A percentile compares a stretch with the other conserved stretches of the same genome.
phyloP scores from a whole-genome alignment of 139 green algal genomes.

The Coelastrella sp. region DNA sequence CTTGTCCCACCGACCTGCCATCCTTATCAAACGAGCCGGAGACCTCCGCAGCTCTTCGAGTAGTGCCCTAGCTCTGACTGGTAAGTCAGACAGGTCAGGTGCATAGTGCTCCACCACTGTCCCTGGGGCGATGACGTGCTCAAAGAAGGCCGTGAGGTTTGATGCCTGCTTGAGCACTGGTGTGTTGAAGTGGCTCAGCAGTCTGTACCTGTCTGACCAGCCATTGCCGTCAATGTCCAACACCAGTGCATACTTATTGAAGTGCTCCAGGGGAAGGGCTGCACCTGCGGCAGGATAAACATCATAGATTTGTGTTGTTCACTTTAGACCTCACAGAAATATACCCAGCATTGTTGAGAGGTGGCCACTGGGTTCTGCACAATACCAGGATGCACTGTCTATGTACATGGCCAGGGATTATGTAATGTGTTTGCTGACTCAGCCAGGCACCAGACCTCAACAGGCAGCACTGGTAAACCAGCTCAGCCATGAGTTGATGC shows the following conservation, averaged over 20 bases:
- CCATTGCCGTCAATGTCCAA: constrained; percentile 68
- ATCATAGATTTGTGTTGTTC: not conserved
- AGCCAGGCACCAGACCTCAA: too few species aligned
- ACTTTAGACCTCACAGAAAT: too few species aligned
- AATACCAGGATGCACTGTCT: too few species aligned
- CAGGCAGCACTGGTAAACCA: too few species aligned
- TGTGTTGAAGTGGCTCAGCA: constrained; percentile 57
- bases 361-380: too few species aligned
- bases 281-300: not conserved
- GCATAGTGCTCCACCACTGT: constrained; percentile 41
- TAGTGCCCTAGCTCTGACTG: not conserved
- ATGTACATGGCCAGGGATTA: too few species aligned
- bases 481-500: not conserved
- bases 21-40: constrained; percentile 6
- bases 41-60: constrained; percentile 1
- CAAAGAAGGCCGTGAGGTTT: constrained; percentile 58
- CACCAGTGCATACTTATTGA: constrained; percentile 48
- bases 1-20: not conserved
- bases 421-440: too few species aligned
- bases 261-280: constrained; percentile 30
- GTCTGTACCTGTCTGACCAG: constrained; percentile 60
- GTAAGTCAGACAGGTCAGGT: constrained; percentile 38
- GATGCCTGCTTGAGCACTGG: constrained; percentile 62
- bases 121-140: constrained; percentile 53
- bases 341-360: too few species aligned